Evolutionary conservation across 75 land plant species (phyloP).

Genomic region (Picea glauca): DNA sequence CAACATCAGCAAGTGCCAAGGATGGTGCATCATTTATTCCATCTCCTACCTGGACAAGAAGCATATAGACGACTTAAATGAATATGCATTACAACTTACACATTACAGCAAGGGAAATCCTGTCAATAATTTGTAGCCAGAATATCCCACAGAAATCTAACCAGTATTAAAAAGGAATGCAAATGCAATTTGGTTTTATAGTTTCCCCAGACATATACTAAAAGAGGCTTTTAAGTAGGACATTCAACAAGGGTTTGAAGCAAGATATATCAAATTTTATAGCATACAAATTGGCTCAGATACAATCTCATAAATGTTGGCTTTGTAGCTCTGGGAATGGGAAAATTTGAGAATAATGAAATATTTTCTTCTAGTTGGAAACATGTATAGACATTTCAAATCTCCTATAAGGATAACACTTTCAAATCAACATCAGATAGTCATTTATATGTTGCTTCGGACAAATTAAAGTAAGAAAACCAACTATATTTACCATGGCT

Average conservation of each 20-base stretch:
- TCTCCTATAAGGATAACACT: not conserved
- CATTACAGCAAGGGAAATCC: not conserved
- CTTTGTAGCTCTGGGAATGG: not conserved
- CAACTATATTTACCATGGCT: slow-evolving; percentile 63
- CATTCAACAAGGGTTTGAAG: not conserved
- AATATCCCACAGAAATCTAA: not conserved
- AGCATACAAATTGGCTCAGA: not conserved
- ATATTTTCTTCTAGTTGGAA: not conserved
- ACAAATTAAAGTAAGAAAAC: no score
- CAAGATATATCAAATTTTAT: not conserved
- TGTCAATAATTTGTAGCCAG: not conserved
- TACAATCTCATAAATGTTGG: not conserved
- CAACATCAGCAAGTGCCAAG: slow-evolving; percentile 93
- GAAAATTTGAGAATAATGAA: not conserved
- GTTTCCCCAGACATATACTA: not conserved
- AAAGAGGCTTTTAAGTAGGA: not conserved
- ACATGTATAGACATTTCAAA: not conserved
- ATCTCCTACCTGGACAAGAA: slow-evolving; percentile 72
- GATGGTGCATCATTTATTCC: slow-evolving; percentile 99
- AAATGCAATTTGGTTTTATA: not conserved
- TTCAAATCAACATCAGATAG: not conserved
- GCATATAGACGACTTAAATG: not conserved
- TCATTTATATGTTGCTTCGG: not conserved
- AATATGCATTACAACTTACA: not conserved
- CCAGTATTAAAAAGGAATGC: not conserved